Evolutionary conservation across 371 early-diverging fungal species (phyloP).

Genomic region (Mucor sp.): DNA sequence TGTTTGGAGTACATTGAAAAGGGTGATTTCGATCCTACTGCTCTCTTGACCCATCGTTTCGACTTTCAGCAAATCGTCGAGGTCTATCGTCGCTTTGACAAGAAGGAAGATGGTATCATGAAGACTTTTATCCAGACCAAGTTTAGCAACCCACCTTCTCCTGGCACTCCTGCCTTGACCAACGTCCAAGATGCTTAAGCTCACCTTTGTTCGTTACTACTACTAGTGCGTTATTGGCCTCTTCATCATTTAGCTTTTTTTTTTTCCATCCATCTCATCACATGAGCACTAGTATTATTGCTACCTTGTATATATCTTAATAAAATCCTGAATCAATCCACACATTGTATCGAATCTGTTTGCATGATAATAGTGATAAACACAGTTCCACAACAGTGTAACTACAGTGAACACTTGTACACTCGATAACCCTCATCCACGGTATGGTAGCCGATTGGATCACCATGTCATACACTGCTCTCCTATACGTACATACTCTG

Average conservation of each 20-base stretch:
- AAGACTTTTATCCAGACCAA: conserved; percentile 50
- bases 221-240: neutral
- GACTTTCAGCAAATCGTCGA: conserved; percentile 47
- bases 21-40: conserved; percentile 53
- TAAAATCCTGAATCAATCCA: neutral
- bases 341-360: neutral
- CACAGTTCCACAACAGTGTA: neutral
- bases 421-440: neutral
- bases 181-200: neutral
- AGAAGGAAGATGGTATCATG: conserved; percentile 54
- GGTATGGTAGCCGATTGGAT: conserved; percentile 1
- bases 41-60: conserved; percentile 61
- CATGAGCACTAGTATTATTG: neutral
- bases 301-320: neutral
- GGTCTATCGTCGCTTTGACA: conserved; percentile 55
- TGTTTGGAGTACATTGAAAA: conserved; percentile 43
- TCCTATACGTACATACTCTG: neutral
- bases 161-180: conserved; percentile 12
- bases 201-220: neutral
- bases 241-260: too few species aligned
- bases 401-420: neutral
- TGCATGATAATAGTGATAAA: too few species aligned
- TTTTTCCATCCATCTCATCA: neutral
- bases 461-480: neutral
- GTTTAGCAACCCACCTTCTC: conserved; percentile 21